These are phyloP conservation scores for Termitomyces sp. DNA, from an alignment of 768 basidiomycete species.

Conservation along the genomic window DNA sequence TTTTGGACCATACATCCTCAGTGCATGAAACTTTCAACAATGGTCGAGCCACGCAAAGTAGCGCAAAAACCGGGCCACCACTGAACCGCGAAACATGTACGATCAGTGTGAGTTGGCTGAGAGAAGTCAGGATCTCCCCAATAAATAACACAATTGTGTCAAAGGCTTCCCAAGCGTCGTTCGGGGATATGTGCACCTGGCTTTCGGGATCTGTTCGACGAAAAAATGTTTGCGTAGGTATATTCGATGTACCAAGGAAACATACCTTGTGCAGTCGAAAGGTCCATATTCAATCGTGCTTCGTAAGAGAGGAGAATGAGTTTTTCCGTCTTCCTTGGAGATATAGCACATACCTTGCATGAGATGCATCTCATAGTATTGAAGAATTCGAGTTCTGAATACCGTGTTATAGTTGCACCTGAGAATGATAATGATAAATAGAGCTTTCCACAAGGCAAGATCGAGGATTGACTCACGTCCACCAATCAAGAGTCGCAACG, in stretches of 20 bases:
- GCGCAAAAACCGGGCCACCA: slow-evolving; percentile 33
- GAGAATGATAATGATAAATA: not conserved
- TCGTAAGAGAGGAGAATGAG: not conserved
- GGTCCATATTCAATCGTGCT: slow-evolving; percentile 23
- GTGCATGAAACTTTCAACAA: slow-evolving; percentile 20
- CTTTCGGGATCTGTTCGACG: slow-evolving; percentile 21
- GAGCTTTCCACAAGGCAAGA: too few species aligned
- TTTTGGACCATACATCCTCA: slow-evolving; percentile 27
- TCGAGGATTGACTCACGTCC: slow-evolving; percentile 17
- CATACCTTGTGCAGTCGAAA: slow-evolving; percentile 24
- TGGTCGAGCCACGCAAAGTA: slow-evolving; percentile 34
- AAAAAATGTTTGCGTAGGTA: too few species aligned
- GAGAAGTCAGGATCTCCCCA: slow-evolving; percentile 18
- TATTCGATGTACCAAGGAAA: not conserved
- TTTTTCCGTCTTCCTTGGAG: not conserved
- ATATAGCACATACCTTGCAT: slow-evolving; percentile 23
- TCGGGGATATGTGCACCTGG: slow-evolving; percentile 17
- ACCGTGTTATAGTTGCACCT: slow-evolving; percentile 12
- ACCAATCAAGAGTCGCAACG: slow-evolving; percentile 22
- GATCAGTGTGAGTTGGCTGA: slow-evolving; percentile 32
- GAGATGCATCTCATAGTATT: slow-evolving; percentile 27
- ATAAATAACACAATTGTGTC: slow-evolving; percentile 22
- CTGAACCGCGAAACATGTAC: slow-evolving; percentile 27
- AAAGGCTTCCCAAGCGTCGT: slow-evolving; percentile 28
- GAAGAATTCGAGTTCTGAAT: slow-evolving; percentile 20